A percentile compares a stretch with the other conserved stretches of the same genome.
These are phyloP conservation scores for Eutrema salsugineum DNA, from an alignment of 441 rosid genomes.

Conservation along the genomic window DNA sequence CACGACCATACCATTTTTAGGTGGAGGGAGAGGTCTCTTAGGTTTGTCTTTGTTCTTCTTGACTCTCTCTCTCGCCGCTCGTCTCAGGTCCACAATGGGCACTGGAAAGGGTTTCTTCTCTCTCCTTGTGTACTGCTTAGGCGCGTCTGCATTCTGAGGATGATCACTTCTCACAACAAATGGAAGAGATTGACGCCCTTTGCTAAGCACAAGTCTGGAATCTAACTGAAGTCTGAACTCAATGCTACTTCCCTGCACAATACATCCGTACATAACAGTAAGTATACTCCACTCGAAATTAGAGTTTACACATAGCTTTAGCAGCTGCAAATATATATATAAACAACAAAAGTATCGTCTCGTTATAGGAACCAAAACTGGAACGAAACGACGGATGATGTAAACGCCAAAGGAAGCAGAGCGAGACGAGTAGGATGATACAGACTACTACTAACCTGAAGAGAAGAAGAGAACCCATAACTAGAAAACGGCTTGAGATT, in stretches of 20 bases:
- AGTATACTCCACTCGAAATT: not conserved
- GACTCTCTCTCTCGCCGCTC: conserved; percentile 88
- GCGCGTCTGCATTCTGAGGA: conserved; percentile 90
- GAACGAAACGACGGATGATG: not conserved
- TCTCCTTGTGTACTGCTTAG: conserved; percentile 62
- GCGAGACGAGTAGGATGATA: not conserved
- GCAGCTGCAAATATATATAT: not conserved
- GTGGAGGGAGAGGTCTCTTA: conserved; percentile 56
- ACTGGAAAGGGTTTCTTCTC: conserved; percentile 90
- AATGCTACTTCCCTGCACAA: conserved; percentile 39
- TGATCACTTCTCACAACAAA: conserved; percentile 44
- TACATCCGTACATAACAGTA: not conserved
- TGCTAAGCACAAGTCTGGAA: conserved; percentile 33
- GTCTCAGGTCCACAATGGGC: conserved; percentile 79
- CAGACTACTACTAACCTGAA: conserved; percentile 39
- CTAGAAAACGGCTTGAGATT: conserved; percentile 25
- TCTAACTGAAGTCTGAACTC: conserved; percentile 37
- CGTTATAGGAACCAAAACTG: not conserved
- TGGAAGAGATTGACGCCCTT: conserved; percentile 28
- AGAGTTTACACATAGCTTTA: not conserved
- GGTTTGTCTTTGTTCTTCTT: conserved; percentile 70
- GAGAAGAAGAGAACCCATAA: conserved; percentile 43
- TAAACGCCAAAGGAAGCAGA: not conserved
- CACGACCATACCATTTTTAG: conserved; percentile 73
- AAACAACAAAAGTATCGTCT: not conserved